Base-by-base conservation (phyloP, 192 early-diverging fungal species). In the Coemansia sp. region DNA sequence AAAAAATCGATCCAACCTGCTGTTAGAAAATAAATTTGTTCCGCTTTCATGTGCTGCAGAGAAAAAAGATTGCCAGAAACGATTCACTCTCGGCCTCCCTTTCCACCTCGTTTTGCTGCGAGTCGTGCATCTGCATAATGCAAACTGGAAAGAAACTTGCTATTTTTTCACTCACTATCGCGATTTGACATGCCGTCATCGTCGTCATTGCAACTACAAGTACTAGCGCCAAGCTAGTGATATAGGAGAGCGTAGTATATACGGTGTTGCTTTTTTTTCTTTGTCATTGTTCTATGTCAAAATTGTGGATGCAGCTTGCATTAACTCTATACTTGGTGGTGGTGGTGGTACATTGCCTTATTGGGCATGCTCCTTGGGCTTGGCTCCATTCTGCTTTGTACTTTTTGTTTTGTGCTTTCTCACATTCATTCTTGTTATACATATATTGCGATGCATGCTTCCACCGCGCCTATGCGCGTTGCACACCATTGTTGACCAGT, bases 1-100 rank as follows among this genome's bases (percentile, higher is more conserved):
- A 9, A 19, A 35, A 54, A 33, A 31, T 54, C 29, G 51, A 54
- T 54, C 51, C 51, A 54, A 31, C 29, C 9, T 9, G 4, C 3
- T 14, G 24, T 31, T 53, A n/a, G 16, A 57, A 27, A 54, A 27
- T 13, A 33, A 33, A 34, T 35, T 33, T 35, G 31, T 17, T 57
- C 54, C 54, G 33, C 54, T 57, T 57, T 57, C 54, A 57, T 57
- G 54, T 57, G 54, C 54, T 34, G 54, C 54, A 57, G 54, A 31
- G 8, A 17, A n/a, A 33, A 31, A n/a, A 6, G 54, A 57, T 57
- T 57, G 54, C 54, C 54, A 57, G 54, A 57, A 57, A 57, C 31
- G 54, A 57, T 57, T 57, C 29, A n/a, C 54, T 4, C 16, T 33
- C 29, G 33, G 29, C 54, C 14, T 27, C 16, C 54, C 14, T 24